Percentiles rank a stretch among this genome's conserved stretches.
Conservation (phyloP, 108 stramenopile species). For the Chaetoceros tenuissimus region DNA sequence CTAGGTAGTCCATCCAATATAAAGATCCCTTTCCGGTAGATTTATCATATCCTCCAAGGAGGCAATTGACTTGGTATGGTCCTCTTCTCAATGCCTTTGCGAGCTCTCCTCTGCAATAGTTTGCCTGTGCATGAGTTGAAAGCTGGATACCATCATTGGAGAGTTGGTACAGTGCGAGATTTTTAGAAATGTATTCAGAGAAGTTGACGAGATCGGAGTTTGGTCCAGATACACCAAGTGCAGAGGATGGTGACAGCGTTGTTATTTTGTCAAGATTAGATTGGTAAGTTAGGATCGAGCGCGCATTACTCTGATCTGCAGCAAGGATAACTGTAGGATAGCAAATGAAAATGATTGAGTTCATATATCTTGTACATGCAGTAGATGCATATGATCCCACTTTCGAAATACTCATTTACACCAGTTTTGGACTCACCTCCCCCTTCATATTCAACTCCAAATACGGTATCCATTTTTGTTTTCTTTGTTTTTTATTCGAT, state of each 20-base stretch:
- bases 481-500: background rate
- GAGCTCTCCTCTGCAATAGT: conserved; percentile 90
- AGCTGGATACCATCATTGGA: conserved; percentile 85
- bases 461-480: conserved; percentile 68
- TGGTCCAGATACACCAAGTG: conserved; percentile 85
- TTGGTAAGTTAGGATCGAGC: conserved; percentile 83
- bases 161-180: conserved; percentile 90
- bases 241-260: conserved; percentile 55
- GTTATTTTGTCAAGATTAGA: conserved; percentile 83
- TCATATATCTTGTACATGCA: background rate
- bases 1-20: conserved; percentile 93
- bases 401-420: background rate
- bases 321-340: conserved; percentile 64
- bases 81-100: conserved; percentile 91
- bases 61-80: conserved; percentile 93
- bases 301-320: conserved; percentile 82
- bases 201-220: conserved; percentile 87
- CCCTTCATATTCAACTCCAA: conserved; percentile 74
- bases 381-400: background rate
- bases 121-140: conserved; percentile 88
- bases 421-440: conserved; percentile 51
- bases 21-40: conserved; percentile 53
- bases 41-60: conserved; percentile 79
- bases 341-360: background rate
- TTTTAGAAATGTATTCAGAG: conserved; percentile 91